A percentile compares a stretch with the other conserved stretches of the same genome.
Conservation (phyloP, 768 basidiomycete species). For the Hygrophoropsis aurantiaca region DNA sequence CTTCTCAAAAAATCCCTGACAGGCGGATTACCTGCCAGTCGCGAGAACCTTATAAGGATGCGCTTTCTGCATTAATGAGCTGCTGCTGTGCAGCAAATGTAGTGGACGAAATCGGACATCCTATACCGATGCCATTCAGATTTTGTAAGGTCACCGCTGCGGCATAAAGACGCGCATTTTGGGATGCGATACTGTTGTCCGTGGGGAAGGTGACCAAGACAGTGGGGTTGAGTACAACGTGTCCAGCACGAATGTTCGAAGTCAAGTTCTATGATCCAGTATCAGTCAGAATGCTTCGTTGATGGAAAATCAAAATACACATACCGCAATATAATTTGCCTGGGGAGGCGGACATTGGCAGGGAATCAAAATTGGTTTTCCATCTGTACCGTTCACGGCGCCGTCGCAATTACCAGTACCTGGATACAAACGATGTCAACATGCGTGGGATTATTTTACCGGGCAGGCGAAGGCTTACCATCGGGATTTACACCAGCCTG, state of each 20-base stretch:
- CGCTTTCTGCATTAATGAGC: conserved; percentile 13
- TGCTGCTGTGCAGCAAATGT: conserved; percentile 49
- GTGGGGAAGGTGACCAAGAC: conserved; percentile 43
- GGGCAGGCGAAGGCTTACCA: conserved; percentile 33
- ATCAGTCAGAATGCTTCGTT: neutral
- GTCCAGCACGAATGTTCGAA: conserved; percentile 40
- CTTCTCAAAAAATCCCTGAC: no score
- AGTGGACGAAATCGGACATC: conserved; percentile 65
- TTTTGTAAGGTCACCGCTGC: conserved; percentile 71
- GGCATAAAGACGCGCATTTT: conserved; percentile 52
- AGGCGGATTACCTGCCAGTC: no score
- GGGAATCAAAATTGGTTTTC: conserved; percentile 32
- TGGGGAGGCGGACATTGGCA: conserved; percentile 34
- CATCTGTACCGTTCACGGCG: conserved; percentile 27
- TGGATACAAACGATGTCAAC: no score
- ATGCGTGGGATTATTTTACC: no score
- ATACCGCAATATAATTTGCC: conserved; percentile 24
- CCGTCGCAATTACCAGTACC: conserved; percentile 41
- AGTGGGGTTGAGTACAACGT: conserved; percentile 40
- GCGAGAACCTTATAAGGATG: conserved; percentile 9
- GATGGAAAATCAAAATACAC: neutral
- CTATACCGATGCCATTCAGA: conserved; percentile 61
- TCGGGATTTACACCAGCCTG: conserved; percentile 57
- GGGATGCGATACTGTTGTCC: conserved; percentile 38
- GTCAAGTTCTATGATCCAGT: conserved; percentile 28